Evolutionary conservation across 2,329 filamentous ascomycete species (phyloP).

Genomic region (Talaromyces rugulosus): DNA sequence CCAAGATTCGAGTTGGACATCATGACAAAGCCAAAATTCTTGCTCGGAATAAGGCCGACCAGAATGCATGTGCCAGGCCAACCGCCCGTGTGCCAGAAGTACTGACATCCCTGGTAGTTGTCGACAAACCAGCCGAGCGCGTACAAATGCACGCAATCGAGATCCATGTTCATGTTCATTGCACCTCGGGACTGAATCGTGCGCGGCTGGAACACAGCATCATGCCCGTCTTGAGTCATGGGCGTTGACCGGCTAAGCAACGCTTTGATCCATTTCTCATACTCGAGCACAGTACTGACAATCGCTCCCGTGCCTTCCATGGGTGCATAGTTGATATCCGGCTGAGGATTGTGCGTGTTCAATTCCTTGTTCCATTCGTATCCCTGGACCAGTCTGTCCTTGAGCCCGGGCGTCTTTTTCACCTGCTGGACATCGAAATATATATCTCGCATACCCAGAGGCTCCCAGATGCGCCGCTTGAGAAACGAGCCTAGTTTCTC

Average conservation of each 20-base stretch:
- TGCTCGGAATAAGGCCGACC: slow-evolving; percentile 21
- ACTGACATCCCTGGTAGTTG: slow-evolving; percentile 17
- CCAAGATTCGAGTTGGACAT: slow-evolving; percentile 19
- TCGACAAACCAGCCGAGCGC: slow-evolving; percentile 22
- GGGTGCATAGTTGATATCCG: slow-evolving; percentile 16
- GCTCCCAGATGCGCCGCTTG: slow-evolving; percentile 20
- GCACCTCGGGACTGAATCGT: background rate
- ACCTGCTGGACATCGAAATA: slow-evolving; percentile 19
- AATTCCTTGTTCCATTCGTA: slow-evolving; percentile 19
- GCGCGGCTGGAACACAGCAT: slow-evolving; percentile 9
- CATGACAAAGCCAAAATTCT: slow-evolving; percentile 20
- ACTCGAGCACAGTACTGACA: slow-evolving; percentile 24
- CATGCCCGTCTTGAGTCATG: slow-evolving; percentile 15
- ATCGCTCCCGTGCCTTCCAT: slow-evolving; percentile 20
- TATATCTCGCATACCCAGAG: slow-evolving; percentile 21
- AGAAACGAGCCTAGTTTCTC: slow-evolving; percentile 14
- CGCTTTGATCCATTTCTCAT: slow-evolving; percentile 21
- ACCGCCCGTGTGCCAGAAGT: slow-evolving; percentile 21
- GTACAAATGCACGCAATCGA: slow-evolving; percentile 17
- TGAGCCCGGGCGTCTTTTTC: slow-evolving; percentile 2
- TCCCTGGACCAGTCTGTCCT: slow-evolving; percentile 14
- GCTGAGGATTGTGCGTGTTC: slow-evolving; percentile 14
- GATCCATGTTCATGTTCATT: background rate
- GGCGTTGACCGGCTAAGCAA: slow-evolving; percentile 17
- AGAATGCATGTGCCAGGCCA: slow-evolving; percentile 20